These are phyloP conservation scores for Syzygium oleosum DNA, from an alignment of 345 rosid species.

Conservation along the genomic window DNA sequence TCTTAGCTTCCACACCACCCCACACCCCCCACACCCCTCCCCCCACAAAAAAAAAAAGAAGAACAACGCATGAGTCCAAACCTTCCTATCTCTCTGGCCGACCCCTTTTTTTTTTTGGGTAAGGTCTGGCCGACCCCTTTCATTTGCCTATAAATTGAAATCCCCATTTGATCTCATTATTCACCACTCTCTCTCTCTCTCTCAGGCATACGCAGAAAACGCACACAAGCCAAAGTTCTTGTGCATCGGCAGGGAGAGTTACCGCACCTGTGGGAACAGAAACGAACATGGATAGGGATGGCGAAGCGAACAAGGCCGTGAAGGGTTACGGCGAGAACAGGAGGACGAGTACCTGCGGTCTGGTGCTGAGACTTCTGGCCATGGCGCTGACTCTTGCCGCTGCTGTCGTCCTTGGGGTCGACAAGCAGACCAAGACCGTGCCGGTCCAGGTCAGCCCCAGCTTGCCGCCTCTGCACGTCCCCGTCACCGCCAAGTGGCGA, in stretches of 20 bases:
- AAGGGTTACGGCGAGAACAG: background rate
- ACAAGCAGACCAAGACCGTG: constrained; percentile 37
- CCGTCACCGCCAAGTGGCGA: constrained; percentile 44
- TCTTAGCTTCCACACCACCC: background rate
- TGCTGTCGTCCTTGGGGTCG: constrained; percentile 35
- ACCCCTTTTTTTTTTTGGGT: no score
- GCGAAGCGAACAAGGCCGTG: background rate
- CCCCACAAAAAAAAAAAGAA: no score
- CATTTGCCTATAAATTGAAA: background rate
- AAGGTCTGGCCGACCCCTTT: no score
- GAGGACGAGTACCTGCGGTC: constrained; percentile 1
- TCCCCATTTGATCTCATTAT: background rate
- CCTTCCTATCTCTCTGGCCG: background rate
- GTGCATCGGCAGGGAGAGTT: background rate
- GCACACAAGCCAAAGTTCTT: background rate
- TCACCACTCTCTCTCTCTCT: background rate
- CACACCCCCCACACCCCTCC: no score
- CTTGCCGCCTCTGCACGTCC: constrained; percentile 43
- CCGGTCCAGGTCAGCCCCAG: constrained; percentile 23
- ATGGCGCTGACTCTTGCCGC: constrained; percentile 40
- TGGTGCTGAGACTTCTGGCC: constrained; percentile 38
- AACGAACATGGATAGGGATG: background rate
- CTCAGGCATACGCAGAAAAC: background rate
- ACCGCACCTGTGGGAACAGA: background rate
- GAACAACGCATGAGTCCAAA: background rate